A percentile compares a stretch with the other conserved stretches of the same genome.
phyloP scores from a whole-genome alignment of 2,329 filamentous ascomycete species.

The Microsporum ferrugineum region DNA sequence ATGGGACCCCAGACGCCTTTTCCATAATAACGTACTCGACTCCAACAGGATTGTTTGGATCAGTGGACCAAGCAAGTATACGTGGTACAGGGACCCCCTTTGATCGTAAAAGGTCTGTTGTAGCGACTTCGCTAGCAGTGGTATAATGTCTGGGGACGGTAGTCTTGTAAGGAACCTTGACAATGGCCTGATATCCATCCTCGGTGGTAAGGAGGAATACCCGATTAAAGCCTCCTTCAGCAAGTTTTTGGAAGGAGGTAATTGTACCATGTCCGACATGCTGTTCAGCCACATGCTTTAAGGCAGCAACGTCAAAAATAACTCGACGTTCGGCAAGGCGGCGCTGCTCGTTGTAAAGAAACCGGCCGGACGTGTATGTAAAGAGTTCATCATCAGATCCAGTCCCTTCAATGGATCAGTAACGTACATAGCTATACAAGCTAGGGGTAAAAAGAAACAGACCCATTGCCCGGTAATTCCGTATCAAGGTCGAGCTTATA shows the following conservation, averaged over 20 bases:
- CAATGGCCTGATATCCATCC: slow-evolving; percentile 16
- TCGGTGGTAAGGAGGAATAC: slow-evolving; percentile 18
- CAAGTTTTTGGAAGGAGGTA: slow-evolving; percentile 14
- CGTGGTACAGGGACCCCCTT: slow-evolving; percentile 27
- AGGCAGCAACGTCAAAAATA: slow-evolving; percentile 10
- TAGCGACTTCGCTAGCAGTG: slow-evolving; percentile 20
- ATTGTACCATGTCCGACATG: slow-evolving; percentile 6
- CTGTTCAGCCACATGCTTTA: slow-evolving; percentile 4
- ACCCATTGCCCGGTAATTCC: not conserved
- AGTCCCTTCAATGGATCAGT: not conserved
- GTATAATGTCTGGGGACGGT: slow-evolving; percentile 16
- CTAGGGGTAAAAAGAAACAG: not conserved
- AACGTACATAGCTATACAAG: not conserved
- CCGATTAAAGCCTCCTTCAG: slow-evolving; percentile 20
- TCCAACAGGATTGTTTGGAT: slow-evolving; percentile 18
- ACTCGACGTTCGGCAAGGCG: slow-evolving; percentile 10
- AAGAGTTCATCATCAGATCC: not conserved
- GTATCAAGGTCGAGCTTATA: not conserved
- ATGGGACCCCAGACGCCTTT: slow-evolving; percentile 14
- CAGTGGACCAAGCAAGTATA: slow-evolving; percentile 18
- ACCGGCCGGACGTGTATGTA: slow-evolving; percentile 13
- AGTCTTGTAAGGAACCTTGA: slow-evolving; percentile 18
- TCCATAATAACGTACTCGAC: slow-evolving; percentile 22
- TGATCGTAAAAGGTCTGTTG: slow-evolving; percentile 16
- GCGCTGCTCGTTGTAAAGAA: slow-evolving; percentile 11